Evolutionary conservation across 129 eudicot species (phyloP).

Genomic region (Smallanthus sonchifolius): DNA sequence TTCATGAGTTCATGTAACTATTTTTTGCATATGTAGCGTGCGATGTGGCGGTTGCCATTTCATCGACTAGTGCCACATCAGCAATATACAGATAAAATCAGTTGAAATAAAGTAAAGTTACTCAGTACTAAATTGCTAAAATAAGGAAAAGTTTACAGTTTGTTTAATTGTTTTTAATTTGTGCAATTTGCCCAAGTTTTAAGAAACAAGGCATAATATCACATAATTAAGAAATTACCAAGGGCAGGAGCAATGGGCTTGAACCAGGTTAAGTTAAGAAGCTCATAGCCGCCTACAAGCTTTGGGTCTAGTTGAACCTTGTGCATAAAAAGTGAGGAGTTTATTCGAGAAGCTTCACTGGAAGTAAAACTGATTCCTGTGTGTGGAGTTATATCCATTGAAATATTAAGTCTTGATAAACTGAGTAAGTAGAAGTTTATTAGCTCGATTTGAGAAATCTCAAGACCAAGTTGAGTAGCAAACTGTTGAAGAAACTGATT

Average conservation of each 20-base stretch:
- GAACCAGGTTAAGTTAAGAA: slow-evolving; percentile 89
- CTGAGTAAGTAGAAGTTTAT: slow-evolving; percentile 72
- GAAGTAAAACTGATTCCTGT: slow-evolving; percentile 69
- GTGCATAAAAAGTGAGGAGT: slow-evolving; percentile 69
- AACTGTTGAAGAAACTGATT: slow-evolving; percentile 60
- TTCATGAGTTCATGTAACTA: neutral
- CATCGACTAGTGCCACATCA: neutral
- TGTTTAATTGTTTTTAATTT: neutral
- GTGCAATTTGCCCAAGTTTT: neutral
- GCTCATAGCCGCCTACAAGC: slow-evolving; percentile 74
- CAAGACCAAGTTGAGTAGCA: slow-evolving; percentile 69
- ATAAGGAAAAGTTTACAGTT: neutral
- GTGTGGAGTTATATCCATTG: slow-evolving; percentile 85
- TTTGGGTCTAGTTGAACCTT: slow-evolving; percentile 68
- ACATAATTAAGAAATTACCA: slow-evolving; percentile 45
- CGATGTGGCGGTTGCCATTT: neutral
- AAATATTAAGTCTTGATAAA: slow-evolving; percentile 78
- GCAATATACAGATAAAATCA: neutral
- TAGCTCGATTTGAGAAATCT: slow-evolving; percentile 74
- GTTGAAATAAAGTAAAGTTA: neutral
- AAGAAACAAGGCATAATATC: neutral
- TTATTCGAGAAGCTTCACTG: slow-evolving; percentile 59
- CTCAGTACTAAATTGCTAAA: neutral
- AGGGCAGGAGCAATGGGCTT: slow-evolving; percentile 56
- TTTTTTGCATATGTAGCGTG: neutral